Conservation (phyloP, 768 basidiomycete genomes). For the Mycena crocata region DNA sequence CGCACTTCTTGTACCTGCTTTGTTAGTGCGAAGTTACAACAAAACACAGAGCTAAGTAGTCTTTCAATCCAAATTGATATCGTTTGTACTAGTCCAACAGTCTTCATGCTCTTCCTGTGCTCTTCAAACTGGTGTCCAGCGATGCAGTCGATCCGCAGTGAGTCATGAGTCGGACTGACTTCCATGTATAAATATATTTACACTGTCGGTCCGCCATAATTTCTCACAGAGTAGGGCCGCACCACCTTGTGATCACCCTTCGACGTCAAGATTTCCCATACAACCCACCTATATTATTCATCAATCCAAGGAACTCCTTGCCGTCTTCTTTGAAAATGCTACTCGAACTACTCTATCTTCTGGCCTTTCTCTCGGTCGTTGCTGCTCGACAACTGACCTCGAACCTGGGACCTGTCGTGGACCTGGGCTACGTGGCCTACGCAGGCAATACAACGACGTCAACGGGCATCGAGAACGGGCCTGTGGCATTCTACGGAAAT, state of each 20-base stretch:
- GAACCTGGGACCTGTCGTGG: slow-evolving; percentile 50
- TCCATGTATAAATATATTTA: too few species aligned
- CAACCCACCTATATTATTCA: too few species aligned
- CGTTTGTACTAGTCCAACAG: too few species aligned
- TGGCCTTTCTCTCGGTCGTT: neutral
- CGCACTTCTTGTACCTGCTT: too few species aligned
- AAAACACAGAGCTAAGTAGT: too few species aligned
- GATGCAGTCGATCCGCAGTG: too few species aligned
- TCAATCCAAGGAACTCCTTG: neutral
- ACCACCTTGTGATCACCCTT: slow-evolving; percentile 2
- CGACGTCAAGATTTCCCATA: too few species aligned
- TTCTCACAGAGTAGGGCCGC: neutral
- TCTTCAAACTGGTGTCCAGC: too few species aligned
- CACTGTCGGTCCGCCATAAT: neutral
- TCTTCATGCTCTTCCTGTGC: too few species aligned
- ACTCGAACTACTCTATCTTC: neutral
- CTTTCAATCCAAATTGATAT: too few species aligned
- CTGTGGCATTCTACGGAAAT: slow-evolving; percentile 56
- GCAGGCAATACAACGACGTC: slow-evolving; percentile 55
- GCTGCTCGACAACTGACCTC: slow-evolving; percentile 25
- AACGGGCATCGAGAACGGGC: slow-evolving; percentile 45
- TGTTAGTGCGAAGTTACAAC: too few species aligned
- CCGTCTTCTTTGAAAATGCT: slow-evolving; percentile 6
- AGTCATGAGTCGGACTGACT: too few species aligned
- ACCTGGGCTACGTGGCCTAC: slow-evolving; percentile 54